Evolutionary conservation across 2,329 filamentous ascomycete genomes (phyloP), one percentile per base, ranked within the genome.

Genomic region (Fusarium coicis): DNA sequence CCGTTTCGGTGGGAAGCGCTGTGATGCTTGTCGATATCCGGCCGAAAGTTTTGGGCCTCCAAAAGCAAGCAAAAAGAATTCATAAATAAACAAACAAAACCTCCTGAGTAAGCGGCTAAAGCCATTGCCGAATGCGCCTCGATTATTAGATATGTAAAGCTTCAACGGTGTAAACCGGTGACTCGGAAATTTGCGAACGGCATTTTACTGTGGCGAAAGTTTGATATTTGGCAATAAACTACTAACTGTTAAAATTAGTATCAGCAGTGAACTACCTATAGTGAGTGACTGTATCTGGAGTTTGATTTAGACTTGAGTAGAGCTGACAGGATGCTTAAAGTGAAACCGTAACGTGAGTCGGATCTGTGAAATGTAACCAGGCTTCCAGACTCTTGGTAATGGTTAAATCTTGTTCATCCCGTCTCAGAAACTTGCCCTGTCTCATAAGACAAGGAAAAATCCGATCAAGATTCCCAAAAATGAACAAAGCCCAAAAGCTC

Each of bases 1-100:
- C 54, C 52, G 70, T 66, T 69, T 69, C 66, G 63, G 62, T 53
- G 49, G 44, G 49, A 66, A 68, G 71, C 56, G 66, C 57, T 37
- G 53, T 53, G 47, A 64, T 63, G 42, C 40, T 59, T 53, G 67
- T 54, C 49, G 18, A 39, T 36, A 44, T 37, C 46, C 55, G 65
- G 63, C 46, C 47, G 9, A 50, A 44, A 23, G 36, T 70, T 62
- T 68, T 55, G 37, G 69, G 52, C 40, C 55, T 66, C 14, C 28
- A 21, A 47, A 55, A 65, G 53, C 40, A 63, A 67, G 49, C 26
- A 47, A 53, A 34, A 37, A 43, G n/a, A 19, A 39, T 39, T n/a
- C 21, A 63, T 36, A 19, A 28, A 54, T 36, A 65, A 57, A 74
- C 47, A 52, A 63, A 68, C 59, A 61, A 64, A 52, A 44, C 52